Evolutionary conservation across 192 early-diverging fungal species (phyloP), one percentile per base, ranked within the genome.

Genomic region (Coemansia brasiliensis): DNA sequence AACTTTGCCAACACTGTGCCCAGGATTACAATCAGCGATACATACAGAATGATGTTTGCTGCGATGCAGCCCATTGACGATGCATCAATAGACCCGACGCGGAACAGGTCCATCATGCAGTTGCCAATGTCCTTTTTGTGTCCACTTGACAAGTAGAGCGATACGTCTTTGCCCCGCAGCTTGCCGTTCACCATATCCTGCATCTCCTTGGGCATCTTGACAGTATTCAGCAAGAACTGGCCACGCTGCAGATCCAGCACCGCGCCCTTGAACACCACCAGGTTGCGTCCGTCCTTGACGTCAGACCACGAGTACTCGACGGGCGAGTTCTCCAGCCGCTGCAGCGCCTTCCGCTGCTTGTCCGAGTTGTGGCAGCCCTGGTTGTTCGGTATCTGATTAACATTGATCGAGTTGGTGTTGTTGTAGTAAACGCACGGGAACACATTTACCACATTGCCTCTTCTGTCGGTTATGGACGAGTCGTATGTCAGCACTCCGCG

Each of bases 31-130:
- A 85, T 76, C 44, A 94, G 79, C 24, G 92, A 92, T 7, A 90
- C 80, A 52, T 89, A 94, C 15, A 93, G 74, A 6, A 90, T 79
- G 39, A 96, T 86, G 48, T 89, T 85, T 0, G 91, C 86, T 3
- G 90, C 80, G 37, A 93, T 87, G 72, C 94, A 96, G 0, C 93
- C 93, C 25, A 90, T 68, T 3, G 87, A 85, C 38, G 83, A 83
- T 17, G 86, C 76, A 64, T 96, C 93, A 45, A 96, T 69, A 2
- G 82, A 83, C 0, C 92, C 94, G 22, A 94, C 87, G 53, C 86
- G 83, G 81, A 92, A 84, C 43, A 89, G 82, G 18, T 94, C 91
- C 11, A 81, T 69, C 61, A 94, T 72, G 61, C 94, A 96, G 40
- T 84, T 78, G 43, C 83, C 90, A 27, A 87, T 55, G 24, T 67